These are phyloP conservation scores for Zoysia pacifica DNA, from an alignment of 176 grass and related monocot genomes.

Conservation along the genomic window DNA sequence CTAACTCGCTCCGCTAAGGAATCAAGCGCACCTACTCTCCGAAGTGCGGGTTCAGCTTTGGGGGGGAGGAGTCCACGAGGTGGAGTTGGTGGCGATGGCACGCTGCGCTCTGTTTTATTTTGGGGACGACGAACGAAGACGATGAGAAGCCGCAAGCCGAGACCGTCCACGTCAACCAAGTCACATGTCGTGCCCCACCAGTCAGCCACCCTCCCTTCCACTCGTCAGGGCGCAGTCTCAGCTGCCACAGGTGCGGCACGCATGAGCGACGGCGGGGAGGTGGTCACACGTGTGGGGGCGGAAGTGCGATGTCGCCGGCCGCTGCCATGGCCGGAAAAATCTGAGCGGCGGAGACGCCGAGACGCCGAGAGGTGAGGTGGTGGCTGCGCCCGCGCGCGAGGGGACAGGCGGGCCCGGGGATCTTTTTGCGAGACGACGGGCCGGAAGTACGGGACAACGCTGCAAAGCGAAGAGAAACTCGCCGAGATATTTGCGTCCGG, in stretches of 20 bases:
- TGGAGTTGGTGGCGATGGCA: slow-evolving; percentile 11
- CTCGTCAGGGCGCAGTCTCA: not conserved
- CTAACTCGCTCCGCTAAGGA: not conserved
- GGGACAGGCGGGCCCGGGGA: slow-evolving; percentile 1
- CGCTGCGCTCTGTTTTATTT: slow-evolving; percentile 47
- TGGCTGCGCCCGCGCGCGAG: not conserved
- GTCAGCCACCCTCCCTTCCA: not conserved
- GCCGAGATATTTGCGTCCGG: slow-evolving; percentile 25
- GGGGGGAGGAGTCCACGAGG: slow-evolving; percentile 42
- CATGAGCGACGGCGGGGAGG: slow-evolving; percentile 19
- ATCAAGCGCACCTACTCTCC: slow-evolving; percentile 20
- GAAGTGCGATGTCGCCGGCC: slow-evolving; percentile 22
- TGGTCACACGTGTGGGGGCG: slow-evolving; percentile 7
- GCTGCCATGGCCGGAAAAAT: slow-evolving; percentile 25
- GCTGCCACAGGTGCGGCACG: slow-evolving; percentile 1
- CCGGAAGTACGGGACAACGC: not conserved
- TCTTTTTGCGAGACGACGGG: slow-evolving; percentile 17
- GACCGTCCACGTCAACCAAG: slow-evolving; percentile 1
- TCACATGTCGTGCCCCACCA: not conserved
- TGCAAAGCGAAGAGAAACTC: not conserved
- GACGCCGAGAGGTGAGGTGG: slow-evolving; percentile 16
- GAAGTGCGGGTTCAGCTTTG: slow-evolving; percentile 13
- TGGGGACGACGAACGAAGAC: slow-evolving; percentile 20
- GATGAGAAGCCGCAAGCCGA: not conserved
- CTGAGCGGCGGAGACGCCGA: slow-evolving; percentile 29